These are phyloP conservation scores for Purpureocillium lavendulum DNA, from an alignment of 2,329 filamentous ascomycete genomes.

Conservation along the genomic window DNA sequence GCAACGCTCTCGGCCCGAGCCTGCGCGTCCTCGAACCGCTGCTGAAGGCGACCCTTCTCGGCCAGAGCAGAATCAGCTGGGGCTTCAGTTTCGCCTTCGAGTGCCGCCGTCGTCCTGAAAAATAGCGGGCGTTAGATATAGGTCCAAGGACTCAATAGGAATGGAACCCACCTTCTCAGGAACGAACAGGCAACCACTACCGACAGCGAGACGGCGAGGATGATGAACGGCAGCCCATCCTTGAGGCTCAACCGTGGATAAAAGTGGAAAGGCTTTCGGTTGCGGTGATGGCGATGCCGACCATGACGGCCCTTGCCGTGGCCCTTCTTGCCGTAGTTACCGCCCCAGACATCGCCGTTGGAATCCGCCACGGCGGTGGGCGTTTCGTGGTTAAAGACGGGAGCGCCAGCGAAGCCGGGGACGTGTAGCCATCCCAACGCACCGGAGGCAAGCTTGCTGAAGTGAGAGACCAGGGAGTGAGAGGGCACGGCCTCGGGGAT, in stretches of 20 bases:
- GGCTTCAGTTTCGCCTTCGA: background rate
- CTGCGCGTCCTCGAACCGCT: background rate
- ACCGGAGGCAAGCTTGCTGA: constrained; percentile 4
- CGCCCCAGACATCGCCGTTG: constrained; percentile 10
- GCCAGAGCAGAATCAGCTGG: background rate
- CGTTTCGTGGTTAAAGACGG: constrained; percentile 7
- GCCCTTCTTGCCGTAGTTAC: constrained; percentile 1
- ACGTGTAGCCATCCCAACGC: constrained; percentile 4
- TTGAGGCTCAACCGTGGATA: constrained; percentile 6
- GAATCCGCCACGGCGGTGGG: constrained; percentile 7
- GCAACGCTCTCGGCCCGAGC: background rate
- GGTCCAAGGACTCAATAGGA: too few relatives aligned
- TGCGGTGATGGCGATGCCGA: background rate
- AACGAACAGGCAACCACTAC: constrained; percentile 9
- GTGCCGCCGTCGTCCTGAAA: background rate
- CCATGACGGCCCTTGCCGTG: background rate
- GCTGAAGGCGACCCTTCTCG: background rate
- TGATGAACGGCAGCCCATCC: constrained; percentile 9
- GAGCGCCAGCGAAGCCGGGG: constrained; percentile 3
- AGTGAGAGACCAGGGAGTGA: background rate
- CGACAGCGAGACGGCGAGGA: constrained; percentile 9
- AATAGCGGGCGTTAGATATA: background rate
- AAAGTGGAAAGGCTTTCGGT: background rate
- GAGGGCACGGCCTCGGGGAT: background rate
- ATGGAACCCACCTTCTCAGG: constrained; percentile 9